Evolutionary conservation across 345 rosid genomes (phyloP), one percentile per base, ranked within the genome.

Genomic region (Acer negundo): DNA sequence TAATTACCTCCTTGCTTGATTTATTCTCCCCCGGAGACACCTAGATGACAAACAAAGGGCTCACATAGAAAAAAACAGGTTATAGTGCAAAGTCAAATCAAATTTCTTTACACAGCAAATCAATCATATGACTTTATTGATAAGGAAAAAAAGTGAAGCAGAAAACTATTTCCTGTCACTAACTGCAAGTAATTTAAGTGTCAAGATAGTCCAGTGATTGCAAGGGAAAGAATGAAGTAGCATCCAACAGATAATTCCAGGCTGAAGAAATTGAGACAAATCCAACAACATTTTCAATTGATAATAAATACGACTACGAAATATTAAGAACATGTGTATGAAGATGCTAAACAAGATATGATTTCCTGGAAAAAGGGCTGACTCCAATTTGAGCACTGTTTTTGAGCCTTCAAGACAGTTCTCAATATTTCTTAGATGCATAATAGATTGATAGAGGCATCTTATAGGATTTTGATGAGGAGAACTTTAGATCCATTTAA

Each of bases 1-100:
- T 96, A 78, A 88, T 81, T 42, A 92, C 81, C 70, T 82, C 86
- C 5, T 80, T 85, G 51, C 81, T 62, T 4, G 75, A 75, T 69
- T 47, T 79, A 73, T 77, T 84, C 67, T 77, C 82, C 46, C 86
- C 84, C 2, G 87, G 80, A 65, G 90, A 81, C 47, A 88, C 86
- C 92, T 89, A 81, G 31, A 76, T 49, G 62, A 79, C 2, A 62
- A 67, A 62, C 44, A 62, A 11, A 2, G 15, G 31, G 38, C 22
- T 28, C 22, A n/a, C 66, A 69, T 62, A 24, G n/a, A 42, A 10
- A 62, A 42, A 42, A 51, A 51, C 10, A 47, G 35, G 74, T 51
- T 38, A 22, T 53, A 69, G 59, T 7, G n/a, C 44, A 19, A 11
- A 74, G 24, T 44, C 12, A 15, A 64, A 12, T 28, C 28, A 26